Base-by-base conservation (phyloP, 2,329 filamentous ascomycete genomes). In the Colletotrichum sp. region DNA sequence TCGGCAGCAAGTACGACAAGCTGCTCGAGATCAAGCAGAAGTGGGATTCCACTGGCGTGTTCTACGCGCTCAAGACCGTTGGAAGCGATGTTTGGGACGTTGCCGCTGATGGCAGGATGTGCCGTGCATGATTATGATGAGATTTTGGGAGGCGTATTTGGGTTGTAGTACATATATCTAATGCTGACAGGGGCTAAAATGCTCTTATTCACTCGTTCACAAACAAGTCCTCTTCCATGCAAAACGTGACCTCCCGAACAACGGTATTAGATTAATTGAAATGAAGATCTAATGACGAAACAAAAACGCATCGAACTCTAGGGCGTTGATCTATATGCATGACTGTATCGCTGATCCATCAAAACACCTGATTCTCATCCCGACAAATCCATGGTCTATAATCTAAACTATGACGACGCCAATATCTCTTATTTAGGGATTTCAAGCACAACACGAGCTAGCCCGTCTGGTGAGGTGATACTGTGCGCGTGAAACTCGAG, bases 51-150 rank as follows among this genome's bases (percentile, higher is more conserved):
- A 69, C 82, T 1, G 79, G 81, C 3, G 73, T 92, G 8, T 89
- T 89, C 44, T 89, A 89, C 68, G 88, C 86, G 13, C 79, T 79
- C 8, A 87, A 85, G n/a, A 87, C 84, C 6, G 89, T 92, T 8
- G 90, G 89, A 0, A 89, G 88, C 72, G 89, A 91, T 67, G 79
- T 79, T n/a, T 91, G 89, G 89, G 77, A 71, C 26, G 82, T 87
- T 9, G 81, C 80, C 6, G 82, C 80, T 8, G 77, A 83, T 71
- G 88, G 88, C 10, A 83, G 86, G 30, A 81, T 89, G 80, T 89
- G 88, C 75, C 76, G 65, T 26, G 77, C 72, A 34, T 78, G 59
- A 77, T 49, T 26, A 32, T 60, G 52, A 60, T 52, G 39, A 4
- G 26, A 26, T 72, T 18, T 10, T n/a, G 60, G 60, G 39, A 44